These are phyloP conservation scores for Hypoxylon sp. DNA, from an alignment of 2,329 filamentous ascomycete genomes.

Conservation along the genomic window DNA sequence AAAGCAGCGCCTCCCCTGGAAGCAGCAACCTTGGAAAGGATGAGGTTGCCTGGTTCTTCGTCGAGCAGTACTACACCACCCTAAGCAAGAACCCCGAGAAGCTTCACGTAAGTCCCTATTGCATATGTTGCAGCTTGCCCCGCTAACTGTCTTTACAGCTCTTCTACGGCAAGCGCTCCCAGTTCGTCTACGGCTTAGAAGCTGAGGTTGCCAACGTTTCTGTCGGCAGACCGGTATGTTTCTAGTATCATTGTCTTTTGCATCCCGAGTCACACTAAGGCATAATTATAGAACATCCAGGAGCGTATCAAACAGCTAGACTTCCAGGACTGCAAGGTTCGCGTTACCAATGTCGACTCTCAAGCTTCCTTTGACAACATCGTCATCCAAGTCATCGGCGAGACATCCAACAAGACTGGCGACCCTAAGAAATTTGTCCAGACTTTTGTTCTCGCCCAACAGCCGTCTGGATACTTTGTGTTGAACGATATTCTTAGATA, in stretches of 20 bases:
- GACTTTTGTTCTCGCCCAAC: conserved; percentile 95
- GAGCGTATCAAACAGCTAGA: conserved; percentile 93
- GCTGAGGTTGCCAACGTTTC: conserved; percentile 88
- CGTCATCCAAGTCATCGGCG: conserved; percentile 96
- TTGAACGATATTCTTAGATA: conserved; percentile 98
- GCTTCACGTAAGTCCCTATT: conserved; percentile 73
- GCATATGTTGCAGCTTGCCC: not conserved
- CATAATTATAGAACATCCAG: conserved; percentile 77
- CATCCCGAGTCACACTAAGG: conserved; percentile 24
- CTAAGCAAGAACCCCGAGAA: conserved; percentile 94
- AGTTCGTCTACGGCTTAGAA: conserved; percentile 93
- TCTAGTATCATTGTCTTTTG: conserved; percentile 23
- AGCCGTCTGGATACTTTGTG: conserved; percentile 97
- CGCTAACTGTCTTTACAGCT: conserved; percentile 62
- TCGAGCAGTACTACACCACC: conserved; percentile 99
- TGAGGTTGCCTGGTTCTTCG: conserved; percentile 99
- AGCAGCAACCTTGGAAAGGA: conserved; percentile 77
- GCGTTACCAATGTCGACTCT: conserved; percentile 96
- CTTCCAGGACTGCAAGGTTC: conserved; percentile 98
- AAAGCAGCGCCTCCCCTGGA: conserved; percentile 49
- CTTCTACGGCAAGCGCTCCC: conserved; percentile 96
- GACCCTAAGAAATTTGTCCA: conserved; percentile 97
- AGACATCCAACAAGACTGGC: conserved; percentile 92
- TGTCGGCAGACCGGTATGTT: conserved; percentile 84
- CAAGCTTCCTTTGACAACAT: conserved; percentile 94